Base-by-base conservation (phyloP, 176 grass and related monocot genomes). In the Bothriochloa decipiens region DNA sequence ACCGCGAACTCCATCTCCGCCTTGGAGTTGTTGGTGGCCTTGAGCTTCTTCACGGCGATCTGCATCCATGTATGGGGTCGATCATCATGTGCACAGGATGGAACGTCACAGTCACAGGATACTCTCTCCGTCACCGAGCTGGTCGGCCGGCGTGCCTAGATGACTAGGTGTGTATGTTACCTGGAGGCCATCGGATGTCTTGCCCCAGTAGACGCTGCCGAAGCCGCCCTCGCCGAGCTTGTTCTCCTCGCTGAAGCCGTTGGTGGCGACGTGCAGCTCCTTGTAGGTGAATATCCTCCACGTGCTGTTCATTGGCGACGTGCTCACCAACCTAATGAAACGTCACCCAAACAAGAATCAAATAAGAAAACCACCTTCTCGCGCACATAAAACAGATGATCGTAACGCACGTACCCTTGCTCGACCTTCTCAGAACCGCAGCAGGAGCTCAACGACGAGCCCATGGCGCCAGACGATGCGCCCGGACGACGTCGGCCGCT, bases 1-100 rank as follows among this genome's bases (percentile, higher is more conserved):
- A 94, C 92, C 2, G 92, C 89, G 77, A 94, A 94, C 63, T 94
- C 92, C 92, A 94, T 94, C 86, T 94, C 92, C 18, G 92, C 92
- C 77, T 94, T 94, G 60, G 87, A 94, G 84, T 81, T 88, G 85
- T 92, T 92, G 73, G 68, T 49, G 25, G 92, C 81, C 81, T 94
- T 94, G 61, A 94, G 76, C 73, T 33, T 84, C 92, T 94, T 94
- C 84, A 91, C 89, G 1, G 92, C 92, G 47, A 94, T 91, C 92
- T 91, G 67, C 40, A 42, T 42, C 1, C 40, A 42, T 42, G 39
- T 2, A 4, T 5, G 3, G 37, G 37, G 37, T 39, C 37, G 37
- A 39, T 39, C 33, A 4, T 35, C 33, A 35, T 35, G 33, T 35
- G 33, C 33, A 35, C 33, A 35, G n/a, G n/a, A n/a, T n/a, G n/a